phyloP scores from a whole-genome alignment of 805 yeast species.

The Candida pseudofarinosa region DNA sequence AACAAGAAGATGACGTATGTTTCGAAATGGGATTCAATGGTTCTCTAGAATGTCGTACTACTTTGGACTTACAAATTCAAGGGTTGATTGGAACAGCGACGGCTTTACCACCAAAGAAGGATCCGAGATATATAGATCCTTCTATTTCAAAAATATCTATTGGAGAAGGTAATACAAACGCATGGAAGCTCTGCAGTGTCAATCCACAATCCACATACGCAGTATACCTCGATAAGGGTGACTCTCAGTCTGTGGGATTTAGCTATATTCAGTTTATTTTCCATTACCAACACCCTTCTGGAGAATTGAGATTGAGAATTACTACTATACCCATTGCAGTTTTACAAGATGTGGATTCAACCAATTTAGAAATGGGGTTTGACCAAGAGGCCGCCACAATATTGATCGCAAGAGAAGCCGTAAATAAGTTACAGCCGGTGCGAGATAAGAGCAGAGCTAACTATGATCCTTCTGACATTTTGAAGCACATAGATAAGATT shows the following conservation, averaged over 20 bases:
- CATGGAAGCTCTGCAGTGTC: slow-evolving; percentile 58
- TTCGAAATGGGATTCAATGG: slow-evolving; percentile 56
- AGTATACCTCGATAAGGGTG: slow-evolving; percentile 50
- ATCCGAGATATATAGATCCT: slow-evolving; percentile 16
- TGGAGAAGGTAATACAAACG: slow-evolving; percentile 51
- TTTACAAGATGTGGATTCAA: slow-evolving; percentile 34
- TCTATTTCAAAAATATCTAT: slow-evolving; percentile 29
- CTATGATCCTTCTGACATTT: slow-evolving; percentile 20
- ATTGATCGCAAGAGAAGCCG: slow-evolving; percentile 51
- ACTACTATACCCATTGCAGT: slow-evolving; percentile 52
- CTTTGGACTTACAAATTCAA: slow-evolving; percentile 47
- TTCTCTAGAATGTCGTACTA: slow-evolving; percentile 52
- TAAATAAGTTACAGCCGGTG: slow-evolving; percentile 33
- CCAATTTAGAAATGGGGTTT: slow-evolving; percentile 45
- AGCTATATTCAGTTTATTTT: slow-evolving; percentile 51
- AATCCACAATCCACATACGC: slow-evolving; percentile 59
- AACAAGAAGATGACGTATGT: slow-evolving; percentile 28
- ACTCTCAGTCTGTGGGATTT: slow-evolving; percentile 23
- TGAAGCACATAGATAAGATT: slow-evolving; percentile 39
- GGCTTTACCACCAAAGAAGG: slow-evolving; percentile 34
- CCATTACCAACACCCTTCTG: slow-evolving; percentile 59
- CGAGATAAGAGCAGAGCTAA: slow-evolving; percentile 11
- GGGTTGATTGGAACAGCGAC: slow-evolving; percentile 65
- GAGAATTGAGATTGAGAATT: slow-evolving; percentile 54
- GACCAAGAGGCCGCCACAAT: slow-evolving; percentile 72